Evolutionary conservation across 805 yeast species (phyloP), one percentile per base, ranked within the genome.

Genomic region (Scheffersomyces amazonensis): DNA sequence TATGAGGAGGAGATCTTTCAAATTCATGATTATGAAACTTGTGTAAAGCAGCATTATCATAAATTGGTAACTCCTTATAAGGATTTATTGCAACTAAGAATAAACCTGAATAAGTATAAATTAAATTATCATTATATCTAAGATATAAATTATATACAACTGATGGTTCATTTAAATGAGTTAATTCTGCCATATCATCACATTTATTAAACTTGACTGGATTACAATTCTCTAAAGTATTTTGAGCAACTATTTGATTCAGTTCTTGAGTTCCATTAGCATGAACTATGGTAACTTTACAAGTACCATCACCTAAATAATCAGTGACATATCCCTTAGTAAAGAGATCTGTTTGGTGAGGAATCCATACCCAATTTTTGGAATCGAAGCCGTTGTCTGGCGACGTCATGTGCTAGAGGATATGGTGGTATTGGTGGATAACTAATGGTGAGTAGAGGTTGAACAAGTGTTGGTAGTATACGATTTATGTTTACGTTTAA

Each of bases 1-100:
- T 89, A 58, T 93, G 99, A 1, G 99, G 99, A 32, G 78, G 78
- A 17, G 66, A 60, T 32, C 54, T 55, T 18, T 61, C 61, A 29
- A 54, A 56, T 17, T 60, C 58, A 27, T 54, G 54, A 20, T 42
- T 38, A 48, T 78, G 83, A 60, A 82, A 87, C 41, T 70, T 57
- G 10, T 74, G 66, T 33, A 88, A 68, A 35, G 74, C 69, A 32
- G 76, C 79, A 12, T 66, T 66, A 35, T 75, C 80, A 58, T 91
- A 91, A 19, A 90, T 81, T 19, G 83, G 80, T 13, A 93, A 64
- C 35, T 72, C 59, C 52, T 79, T 78, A 66, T 93, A 93, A 0
- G 99, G 99, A 53, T 93, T 93, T 35, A 93, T 81, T 0, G 99
- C 97, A 11, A 93, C 99, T 46, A 93, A 69, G 53, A 93, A 93